Evolutionary conservation across 805 yeast genomes (phyloP), one percentile per base, ranked within the genome.

Genomic region (Candida tammaniensis): DNA sequence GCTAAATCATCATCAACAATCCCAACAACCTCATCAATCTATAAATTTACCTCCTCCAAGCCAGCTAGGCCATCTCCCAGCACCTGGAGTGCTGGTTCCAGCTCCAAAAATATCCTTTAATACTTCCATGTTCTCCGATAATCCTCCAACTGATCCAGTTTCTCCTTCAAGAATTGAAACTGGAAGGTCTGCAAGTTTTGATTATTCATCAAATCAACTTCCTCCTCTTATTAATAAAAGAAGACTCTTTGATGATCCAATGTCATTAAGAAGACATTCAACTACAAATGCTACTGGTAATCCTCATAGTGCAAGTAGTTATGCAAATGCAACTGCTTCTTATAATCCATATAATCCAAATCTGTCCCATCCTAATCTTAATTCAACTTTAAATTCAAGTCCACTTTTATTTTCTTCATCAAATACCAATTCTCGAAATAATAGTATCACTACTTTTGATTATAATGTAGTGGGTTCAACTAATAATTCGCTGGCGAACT

Each of bases 51-150:
- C 11, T 18, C 21, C 14, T 25, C 23, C 8, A 30, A 24, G 20
- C 34, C 38, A 11, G 30, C 32, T 7, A 19, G 7, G 22, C 10
- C 22, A 7, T 19, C 22, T 19, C 9, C 9, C 7, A 19, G 22
- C 10, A 10, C 9, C 22, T 7, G 10, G 9, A 19, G 22, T 19
- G 22, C 9, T 10, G 10, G 10, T 19, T 9, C 25, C 32, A 23
- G 22, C 27, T 9, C 63, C 67, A 5, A 55, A 52, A 33, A 60
- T 67, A 18, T 53, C 70, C 9, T 67, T 67, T 51, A 67, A 67
- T 34, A 65, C 72, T 2, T 55, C 66, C 4, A 66, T 67, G 59
- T 67, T 67, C 41, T 54, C 53, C 33, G 39, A 43, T 13, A 43
- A 11, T 25, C 35, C 5, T 26, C 32, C 35, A 5, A 14, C 26